Percentiles rank a stretch among this genome's conserved stretches.
phyloP scores from a whole-genome alignment of 148 eudicot species.

The Camellia lanceoleosa region DNA sequence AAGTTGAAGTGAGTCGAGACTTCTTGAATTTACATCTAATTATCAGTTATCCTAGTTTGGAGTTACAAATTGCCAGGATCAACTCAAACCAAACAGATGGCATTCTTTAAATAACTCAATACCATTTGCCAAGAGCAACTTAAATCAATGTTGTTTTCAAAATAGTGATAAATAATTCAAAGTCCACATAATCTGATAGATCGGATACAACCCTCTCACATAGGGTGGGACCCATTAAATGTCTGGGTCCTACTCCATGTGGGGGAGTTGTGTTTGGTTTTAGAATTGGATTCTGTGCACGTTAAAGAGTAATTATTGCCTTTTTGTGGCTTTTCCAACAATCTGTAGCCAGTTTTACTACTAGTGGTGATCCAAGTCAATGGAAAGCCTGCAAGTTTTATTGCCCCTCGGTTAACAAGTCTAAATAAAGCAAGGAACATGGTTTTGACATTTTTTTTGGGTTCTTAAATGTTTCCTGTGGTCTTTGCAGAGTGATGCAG shows the following conservation, averaged over 20 bases:
- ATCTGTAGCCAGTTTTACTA: not conserved
- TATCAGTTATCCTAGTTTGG: not conserved
- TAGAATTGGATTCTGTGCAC: no score
- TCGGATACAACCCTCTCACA: no score
- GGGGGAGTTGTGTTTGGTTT: no score
- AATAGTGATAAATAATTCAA: no score
- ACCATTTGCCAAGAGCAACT: not conserved
- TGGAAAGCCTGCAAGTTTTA: not conserved
- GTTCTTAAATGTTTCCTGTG: constrained; percentile 5
- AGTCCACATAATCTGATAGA: no score
- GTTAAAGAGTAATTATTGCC: not conserved
- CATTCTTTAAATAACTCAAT: not conserved
- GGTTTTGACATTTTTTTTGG: not conserved
- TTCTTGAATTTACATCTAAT: not conserved
- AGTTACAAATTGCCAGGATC: not conserved
- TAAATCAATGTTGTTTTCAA: not conserved
- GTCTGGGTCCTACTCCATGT: no score
- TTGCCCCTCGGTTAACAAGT: not conserved
- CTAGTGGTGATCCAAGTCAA: not conserved
- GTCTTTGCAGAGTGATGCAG: constrained; percentile 73
- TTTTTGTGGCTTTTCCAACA: constrained; percentile 9
- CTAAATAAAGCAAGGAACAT: not conserved
- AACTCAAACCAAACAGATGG: not conserved
- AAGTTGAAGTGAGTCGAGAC: constrained; percentile 78
- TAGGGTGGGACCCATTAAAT: no score